phyloP scores from a whole-genome alignment of 2,329 filamentous ascomycete species.

The Aspergillus sp. region DNA sequence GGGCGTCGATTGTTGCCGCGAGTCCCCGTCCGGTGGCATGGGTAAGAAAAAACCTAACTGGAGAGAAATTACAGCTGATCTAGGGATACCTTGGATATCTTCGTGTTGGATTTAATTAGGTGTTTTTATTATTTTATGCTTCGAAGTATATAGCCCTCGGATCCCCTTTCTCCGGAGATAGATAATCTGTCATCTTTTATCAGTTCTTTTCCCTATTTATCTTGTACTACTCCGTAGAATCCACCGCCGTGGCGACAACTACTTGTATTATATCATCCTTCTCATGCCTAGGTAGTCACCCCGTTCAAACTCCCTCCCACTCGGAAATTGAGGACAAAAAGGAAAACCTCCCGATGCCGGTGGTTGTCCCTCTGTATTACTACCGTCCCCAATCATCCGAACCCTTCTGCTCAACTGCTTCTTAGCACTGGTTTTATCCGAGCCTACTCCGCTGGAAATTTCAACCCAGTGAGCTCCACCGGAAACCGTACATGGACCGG shows the following conservation, averaged over 20 bases:
- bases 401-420: background rate
- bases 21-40: background rate
- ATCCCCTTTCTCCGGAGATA: background rate
- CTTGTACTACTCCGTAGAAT: too few species aligned
- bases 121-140: background rate
- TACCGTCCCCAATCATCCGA: background rate
- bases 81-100: too few species aligned
- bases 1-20: conserved; percentile 13
- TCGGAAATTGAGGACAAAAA: too few species aligned
- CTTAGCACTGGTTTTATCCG: conserved; percentile 14
- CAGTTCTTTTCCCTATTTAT: background rate
- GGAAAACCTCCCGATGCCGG: background rate
- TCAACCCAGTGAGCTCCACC: conserved; percentile 14
- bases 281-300: background rate
- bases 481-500: conserved; percentile 12
- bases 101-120: background rate
- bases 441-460: conserved; percentile 14
- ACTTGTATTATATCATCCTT: conserved; percentile 8
- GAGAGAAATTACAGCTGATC: too few species aligned
- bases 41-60: background rate
- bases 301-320: background rate
- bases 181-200: background rate
- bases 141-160: background rate
- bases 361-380: background rate
- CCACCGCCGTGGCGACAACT: conserved; percentile 5